A percentile compares a stretch with the other conserved stretches of the same genome.
Conservation (phyloP, 148 eudicot species). For the Chenopodium berlandieri region DNA sequence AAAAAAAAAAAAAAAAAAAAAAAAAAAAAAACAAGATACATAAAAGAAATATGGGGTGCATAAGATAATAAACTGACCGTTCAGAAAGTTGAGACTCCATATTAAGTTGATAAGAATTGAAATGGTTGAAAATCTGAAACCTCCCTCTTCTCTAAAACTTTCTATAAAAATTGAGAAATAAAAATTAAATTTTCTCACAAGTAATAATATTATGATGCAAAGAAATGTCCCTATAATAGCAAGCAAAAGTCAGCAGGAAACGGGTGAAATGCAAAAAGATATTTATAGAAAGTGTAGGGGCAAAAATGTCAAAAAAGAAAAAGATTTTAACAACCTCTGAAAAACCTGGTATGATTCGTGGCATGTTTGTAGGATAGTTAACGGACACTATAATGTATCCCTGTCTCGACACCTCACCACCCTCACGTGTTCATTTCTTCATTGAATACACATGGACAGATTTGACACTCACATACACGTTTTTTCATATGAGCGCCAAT, state of each 20-base stretch:
- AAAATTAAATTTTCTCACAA: no score
- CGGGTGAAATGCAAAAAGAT: neutral
- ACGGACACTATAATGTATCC: constrained; percentile 14
- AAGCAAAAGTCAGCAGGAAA: constrained; percentile 14
- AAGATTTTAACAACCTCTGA: neutral
- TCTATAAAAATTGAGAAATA: no score
- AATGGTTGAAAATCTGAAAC: no score
- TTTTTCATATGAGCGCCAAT: no score
- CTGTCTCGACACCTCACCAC: constrained; percentile 15
- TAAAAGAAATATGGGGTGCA: no score
- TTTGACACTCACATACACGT: neutral
- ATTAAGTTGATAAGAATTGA: no score
- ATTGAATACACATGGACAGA: no score
- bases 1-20: no score
- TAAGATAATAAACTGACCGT: constrained; percentile 15
- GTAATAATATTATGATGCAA: neutral
- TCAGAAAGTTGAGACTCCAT: constrained; percentile 29
- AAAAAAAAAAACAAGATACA: neutral
- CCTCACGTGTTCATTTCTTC: neutral
- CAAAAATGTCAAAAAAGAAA: neutral
- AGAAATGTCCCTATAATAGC: neutral
- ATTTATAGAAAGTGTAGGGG: neutral
- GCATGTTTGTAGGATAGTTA: constrained; percentile 7
- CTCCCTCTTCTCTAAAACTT: no score
- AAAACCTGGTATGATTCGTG: constrained; percentile 11